Evolutionary conservation across 2,329 filamentous ascomycete species (phyloP), one percentile per base, ranked within the genome.

Genomic region (Orbilia blumenaviensis): DNA sequence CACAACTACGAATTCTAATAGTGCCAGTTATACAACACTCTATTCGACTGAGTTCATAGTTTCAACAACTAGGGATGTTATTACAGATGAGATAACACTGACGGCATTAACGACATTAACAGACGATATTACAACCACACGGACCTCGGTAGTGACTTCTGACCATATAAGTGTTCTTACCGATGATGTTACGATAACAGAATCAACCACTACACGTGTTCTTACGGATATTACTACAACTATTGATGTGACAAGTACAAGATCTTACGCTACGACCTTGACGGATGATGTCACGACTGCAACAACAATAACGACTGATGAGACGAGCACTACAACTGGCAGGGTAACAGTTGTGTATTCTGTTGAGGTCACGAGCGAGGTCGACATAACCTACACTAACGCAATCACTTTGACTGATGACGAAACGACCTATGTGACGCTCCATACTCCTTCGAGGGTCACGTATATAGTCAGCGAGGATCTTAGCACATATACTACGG

Each of bases 111-210:
- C 25, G 21, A 54, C 21, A 2, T 42, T 66, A 16, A 64, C 60
- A 2, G 63, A 67, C 23, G 63, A 67, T 16, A 44, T 67, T 6
- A 67, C 63, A 9, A 56, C 63, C 23, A 44, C 50, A 8, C 36
- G 32, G 16, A 46, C 23, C 2, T 23, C 32, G 1, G n/a, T 36
- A 3, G 25, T 56, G 1, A 67, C 50, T 7, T 56, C 16, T 7
- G 32, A 16, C 10, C 48, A 44, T 21, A 66, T 16, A 34, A 67
- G n/a, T 8, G 54, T 27, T 3, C 36, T 67, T 21, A 58, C 36
- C 2, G 16, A 66, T 16, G 58, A 23, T 54, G 32, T 41, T 12
- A 54, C 42, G 16, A 42, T 46, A 48, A 48, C 41, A 6, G 41
- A 63, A 10, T 41, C 23, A 12, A 50, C 38, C 8, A 48, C 60